Evolutionary conservation across 805 yeast species (phyloP), one percentile per base, ranked within the genome.

Genomic region (Candida parachauliodes): DNA sequence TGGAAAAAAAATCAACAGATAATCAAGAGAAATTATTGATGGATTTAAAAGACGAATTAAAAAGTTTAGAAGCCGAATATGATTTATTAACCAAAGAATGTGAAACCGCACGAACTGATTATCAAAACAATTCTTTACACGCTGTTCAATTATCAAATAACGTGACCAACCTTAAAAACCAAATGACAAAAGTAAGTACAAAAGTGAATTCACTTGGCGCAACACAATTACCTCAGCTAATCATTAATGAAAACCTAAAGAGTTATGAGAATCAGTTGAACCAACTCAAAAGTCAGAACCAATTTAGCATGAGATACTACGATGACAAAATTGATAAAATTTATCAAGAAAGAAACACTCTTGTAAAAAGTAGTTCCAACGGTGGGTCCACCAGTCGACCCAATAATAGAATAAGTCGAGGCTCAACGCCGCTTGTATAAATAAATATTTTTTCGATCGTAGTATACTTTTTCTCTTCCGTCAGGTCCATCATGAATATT

Each of bases 401-500:
- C 8, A 58, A 51, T 32, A 62, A 59, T 42, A 50, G 71, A 32
- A 52, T 62, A 4, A 65, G 72, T 45, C 48, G 73, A 27, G 69
- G 65, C 6, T 43, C 68, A 3, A 67, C 72, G 1, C 72, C 72
- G 11, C 48, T 57, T 5, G 20, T 31, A 20, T 31, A 31, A 12
- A 20, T 11, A 7, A 26, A 26, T 26, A 12, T 11, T 26, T 26
- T 7, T 17, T 14, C 10, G 10, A 17, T 14, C 10, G 10, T 28
- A 28, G 10, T 17, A 17, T 18, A 17, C 7, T 12, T 21, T 31
- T 31, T 20, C 22, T 21, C 14, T 31, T n/a, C 34, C 34, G 34
- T 17, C 10, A 10, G 8, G 22, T 20, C 34, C 34, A 10, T 10
- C 14, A 19, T 15, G 5, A 22, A 15, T 21, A 22, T 31, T n/a